Conservation (phyloP, 352 stramenopile genomes). For the Phytophthora melonis region DNA sequence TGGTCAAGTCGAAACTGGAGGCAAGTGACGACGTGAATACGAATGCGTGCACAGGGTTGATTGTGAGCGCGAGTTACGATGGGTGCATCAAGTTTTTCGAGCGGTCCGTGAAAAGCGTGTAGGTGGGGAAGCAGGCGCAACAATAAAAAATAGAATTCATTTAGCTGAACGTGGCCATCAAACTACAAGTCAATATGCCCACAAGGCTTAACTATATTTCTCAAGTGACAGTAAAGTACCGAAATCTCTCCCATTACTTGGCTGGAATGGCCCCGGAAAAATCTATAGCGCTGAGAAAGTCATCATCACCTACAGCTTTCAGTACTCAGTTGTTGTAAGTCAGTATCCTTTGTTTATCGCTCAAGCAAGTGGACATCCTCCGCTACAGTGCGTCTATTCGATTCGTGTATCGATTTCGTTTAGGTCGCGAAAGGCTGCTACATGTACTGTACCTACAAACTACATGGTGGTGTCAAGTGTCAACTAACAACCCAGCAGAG, state of each 20-base stretch:
- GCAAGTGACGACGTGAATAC: slow-evolving; percentile 63
- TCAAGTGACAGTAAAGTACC: slow-evolving; percentile 5
- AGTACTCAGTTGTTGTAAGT: no score
- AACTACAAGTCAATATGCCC: slow-evolving; percentile 15
- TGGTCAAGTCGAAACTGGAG: slow-evolving; percentile 83
- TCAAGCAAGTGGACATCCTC: not conserved
- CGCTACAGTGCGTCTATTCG: not conserved
- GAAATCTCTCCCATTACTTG: no score
- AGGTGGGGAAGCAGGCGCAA: slow-evolving; percentile 14
- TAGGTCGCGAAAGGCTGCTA: not conserved
- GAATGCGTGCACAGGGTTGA: slow-evolving; percentile 80
- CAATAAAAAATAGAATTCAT: slow-evolving; percentile 6
- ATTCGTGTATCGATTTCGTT: not conserved
- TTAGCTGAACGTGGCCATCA: not conserved
- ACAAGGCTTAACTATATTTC: slow-evolving; percentile 19
- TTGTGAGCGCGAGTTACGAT: slow-evolving; percentile 88
- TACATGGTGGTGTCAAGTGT: not conserved
- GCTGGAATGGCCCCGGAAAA: no score
- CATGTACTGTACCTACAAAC: no score
- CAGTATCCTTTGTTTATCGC: not conserved
- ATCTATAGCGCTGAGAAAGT: no score
- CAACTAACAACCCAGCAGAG: not conserved
- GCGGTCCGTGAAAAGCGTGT: slow-evolving; percentile 49
- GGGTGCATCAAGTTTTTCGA: slow-evolving; percentile 89
- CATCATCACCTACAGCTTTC: no score